A percentile compares a stretch with the other conserved stretches of the same genome.
Conservation (phyloP, 345 rosid genomes). For the Boechera divaricarpa region DNA sequence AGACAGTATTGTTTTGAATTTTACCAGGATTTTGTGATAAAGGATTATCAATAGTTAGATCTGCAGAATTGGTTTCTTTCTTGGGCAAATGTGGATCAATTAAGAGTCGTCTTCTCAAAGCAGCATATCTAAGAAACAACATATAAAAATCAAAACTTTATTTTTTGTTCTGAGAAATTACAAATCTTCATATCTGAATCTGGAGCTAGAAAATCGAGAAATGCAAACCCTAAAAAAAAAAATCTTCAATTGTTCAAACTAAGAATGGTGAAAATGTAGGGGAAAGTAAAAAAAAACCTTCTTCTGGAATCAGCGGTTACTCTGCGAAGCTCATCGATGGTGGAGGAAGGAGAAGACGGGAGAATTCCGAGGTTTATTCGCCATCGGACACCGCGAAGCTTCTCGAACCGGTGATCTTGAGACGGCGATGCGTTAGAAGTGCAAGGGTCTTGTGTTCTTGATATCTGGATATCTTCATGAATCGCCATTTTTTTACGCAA, state of each 20-base stretch:
- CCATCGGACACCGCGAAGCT: slow-evolving; percentile 87
- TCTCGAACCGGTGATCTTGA: slow-evolving; percentile 48
- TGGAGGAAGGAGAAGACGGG: slow-evolving; percentile 63
- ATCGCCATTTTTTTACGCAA: slow-evolving; percentile 31
- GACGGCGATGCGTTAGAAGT: slow-evolving; percentile 33
- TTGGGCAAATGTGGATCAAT: slow-evolving; percentile 79
- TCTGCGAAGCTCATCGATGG: slow-evolving; percentile 79
- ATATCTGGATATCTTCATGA: slow-evolving; percentile 37
- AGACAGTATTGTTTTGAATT: background rate
- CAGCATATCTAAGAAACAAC: slow-evolving; percentile 68
- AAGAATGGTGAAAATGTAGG: background rate
- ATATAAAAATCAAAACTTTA: slow-evolving; percentile 16
- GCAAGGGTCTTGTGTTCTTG: slow-evolving; percentile 35
- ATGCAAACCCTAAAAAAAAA: background rate
- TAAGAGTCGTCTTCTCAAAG: slow-evolving; percentile 74
- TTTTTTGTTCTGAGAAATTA: too few species aligned
- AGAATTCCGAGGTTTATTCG: slow-evolving; percentile 81
- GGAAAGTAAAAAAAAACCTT: slow-evolving; percentile 54
- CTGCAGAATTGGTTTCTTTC: slow-evolving; percentile 65
- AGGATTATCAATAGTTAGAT: slow-evolving; percentile 86
- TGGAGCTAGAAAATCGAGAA: background rate
- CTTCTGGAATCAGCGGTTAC: slow-evolving; percentile 89
- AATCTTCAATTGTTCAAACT: background rate
- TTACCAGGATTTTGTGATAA: slow-evolving; percentile 95
- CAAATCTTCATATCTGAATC: background rate